These are phyloP conservation scores for Poterioochromonas sp. DNA, from an alignment of 352 stramenopile genomes.

Conservation along the genomic window DNA sequence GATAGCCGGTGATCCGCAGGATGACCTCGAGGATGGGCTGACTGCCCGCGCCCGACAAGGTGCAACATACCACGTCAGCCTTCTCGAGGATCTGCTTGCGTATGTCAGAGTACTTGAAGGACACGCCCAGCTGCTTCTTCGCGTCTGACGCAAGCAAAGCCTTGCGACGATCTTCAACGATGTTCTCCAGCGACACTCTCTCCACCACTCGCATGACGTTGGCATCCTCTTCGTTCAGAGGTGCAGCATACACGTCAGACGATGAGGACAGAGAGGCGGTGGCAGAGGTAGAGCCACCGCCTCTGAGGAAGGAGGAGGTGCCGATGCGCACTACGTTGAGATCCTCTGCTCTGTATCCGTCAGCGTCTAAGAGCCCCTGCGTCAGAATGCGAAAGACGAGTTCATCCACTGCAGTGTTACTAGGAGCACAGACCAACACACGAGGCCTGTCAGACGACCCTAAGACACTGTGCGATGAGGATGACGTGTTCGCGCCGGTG, in stretches of 20 bases:
- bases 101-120: background rate
- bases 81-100: constrained; percentile 5
- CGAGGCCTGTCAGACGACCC: background rate
- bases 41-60: constrained; percentile 40
- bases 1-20: constrained; percentile 31
- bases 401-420: constrained; percentile 24
- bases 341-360: background rate
- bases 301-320: background rate
- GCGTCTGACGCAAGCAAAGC: background rate
- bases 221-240: too few relatives aligned
- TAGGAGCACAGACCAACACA: constrained; percentile 23
- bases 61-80: constrained; percentile 41
- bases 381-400: background rate
- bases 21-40: constrained; percentile 40
- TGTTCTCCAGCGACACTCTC: background rate
- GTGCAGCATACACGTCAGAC: too few relatives aligned
- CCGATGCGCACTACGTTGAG: constrained; percentile 17
- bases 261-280: background rate
- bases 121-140: background rate
- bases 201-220: background rate
- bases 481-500: background rate
- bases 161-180: background rate
- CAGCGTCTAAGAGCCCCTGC: background rate
- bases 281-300: background rate
- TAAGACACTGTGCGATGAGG: too few relatives aligned